Evolutionary conservation across 192 early-diverging fungal species (phyloP).

Genomic region (Jimgerdemannia lactiflua): DNA sequence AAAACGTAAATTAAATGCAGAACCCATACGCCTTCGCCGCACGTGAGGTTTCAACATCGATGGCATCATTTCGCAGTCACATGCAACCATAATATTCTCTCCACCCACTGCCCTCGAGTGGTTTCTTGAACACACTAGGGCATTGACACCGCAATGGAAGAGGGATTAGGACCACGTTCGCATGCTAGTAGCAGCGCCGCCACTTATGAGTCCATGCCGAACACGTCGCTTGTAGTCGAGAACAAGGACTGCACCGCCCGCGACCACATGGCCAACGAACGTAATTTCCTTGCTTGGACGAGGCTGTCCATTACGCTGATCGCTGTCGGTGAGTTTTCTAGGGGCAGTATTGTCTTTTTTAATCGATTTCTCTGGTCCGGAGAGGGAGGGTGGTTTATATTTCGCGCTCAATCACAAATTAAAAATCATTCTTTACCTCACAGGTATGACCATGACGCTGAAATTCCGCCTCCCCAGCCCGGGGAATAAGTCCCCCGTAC

Average conservation of each 20-base stretch:
- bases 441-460: conserved; percentile 28
- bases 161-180: no score
- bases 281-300: conserved; percentile 28
- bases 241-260: conserved; percentile 21
- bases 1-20: no score
- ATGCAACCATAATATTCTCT: no score
- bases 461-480: conserved; percentile 21
- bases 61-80: no score
- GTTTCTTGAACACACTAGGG: no score
- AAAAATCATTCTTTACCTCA: background rate
- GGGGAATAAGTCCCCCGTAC: background rate
- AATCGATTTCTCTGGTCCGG: background rate
- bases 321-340: conserved; percentile 12
- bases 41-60: no score
- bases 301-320: conserved; percentile 21
- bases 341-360: no score
- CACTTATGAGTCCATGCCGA: no score
- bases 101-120: no score
- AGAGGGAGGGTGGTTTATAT: background rate
- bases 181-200: no score
- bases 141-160: no score
- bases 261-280: conserved; percentile 30
- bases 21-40: no score
- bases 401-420: background rate
- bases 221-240: conserved; percentile 9